Evolutionary conservation across 2,329 filamentous ascomycete species (phyloP).

Genomic region (Alternaria brassicicola): DNA sequence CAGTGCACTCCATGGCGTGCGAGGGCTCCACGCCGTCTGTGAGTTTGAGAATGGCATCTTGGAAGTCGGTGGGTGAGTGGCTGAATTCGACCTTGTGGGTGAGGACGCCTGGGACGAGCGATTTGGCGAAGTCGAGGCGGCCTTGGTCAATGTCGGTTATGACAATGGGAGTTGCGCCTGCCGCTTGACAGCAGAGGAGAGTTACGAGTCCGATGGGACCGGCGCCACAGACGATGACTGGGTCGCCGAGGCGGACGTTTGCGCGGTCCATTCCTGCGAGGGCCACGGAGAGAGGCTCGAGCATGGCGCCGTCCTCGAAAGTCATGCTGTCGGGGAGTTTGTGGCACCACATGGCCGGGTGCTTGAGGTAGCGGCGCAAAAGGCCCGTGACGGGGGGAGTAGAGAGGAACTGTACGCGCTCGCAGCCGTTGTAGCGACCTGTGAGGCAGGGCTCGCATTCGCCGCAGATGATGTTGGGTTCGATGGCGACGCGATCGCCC

Average conservation of each 20-base stretch:
- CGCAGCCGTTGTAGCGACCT: constrained; percentile 94
- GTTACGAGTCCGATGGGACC: constrained; percentile 94
- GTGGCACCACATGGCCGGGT: constrained; percentile 93
- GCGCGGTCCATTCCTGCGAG: constrained; percentile 87
- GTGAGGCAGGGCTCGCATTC: constrained; percentile 89
- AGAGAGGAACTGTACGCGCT: constrained; percentile 82
- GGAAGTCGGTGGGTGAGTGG: constrained; percentile 71
- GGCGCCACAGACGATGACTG: constrained; percentile 87
- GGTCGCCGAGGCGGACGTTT: constrained; percentile 80
- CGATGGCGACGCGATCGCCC: constrained; percentile 90
- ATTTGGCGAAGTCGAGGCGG: constrained; percentile 81
- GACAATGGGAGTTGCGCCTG: constrained; percentile 87
- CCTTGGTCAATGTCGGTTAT: constrained; percentile 95
- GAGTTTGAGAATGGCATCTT: constrained; percentile 68
- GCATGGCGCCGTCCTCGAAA: constrained; percentile 86
- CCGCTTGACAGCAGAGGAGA: constrained; percentile 76
- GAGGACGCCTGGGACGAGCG: constrained; percentile 76
- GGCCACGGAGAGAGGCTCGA: constrained; percentile 89
- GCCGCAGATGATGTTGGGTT: constrained; percentile 92
- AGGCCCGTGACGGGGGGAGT: constrained; percentile 89
- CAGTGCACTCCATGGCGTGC: constrained; percentile 89
- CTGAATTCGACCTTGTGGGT: constrained; percentile 77
- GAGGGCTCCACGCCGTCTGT: constrained; percentile 78
- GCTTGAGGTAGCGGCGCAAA: constrained; percentile 90
- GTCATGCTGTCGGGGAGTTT: constrained; percentile 87